phyloP scores from a whole-genome alignment of 2,329 filamentous ascomycete species.

The Penicillium sp. region DNA sequence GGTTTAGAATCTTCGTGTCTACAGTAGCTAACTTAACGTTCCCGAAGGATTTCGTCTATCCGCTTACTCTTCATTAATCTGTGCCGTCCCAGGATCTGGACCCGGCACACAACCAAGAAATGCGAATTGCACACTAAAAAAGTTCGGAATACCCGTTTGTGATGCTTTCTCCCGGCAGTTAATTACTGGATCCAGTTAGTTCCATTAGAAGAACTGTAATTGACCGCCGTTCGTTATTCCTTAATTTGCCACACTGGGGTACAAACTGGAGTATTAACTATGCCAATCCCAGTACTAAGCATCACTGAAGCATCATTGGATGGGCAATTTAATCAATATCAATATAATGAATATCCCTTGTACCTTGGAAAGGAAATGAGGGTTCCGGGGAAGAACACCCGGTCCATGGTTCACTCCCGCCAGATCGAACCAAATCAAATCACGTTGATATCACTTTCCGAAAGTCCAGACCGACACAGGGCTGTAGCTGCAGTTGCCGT shows the following conservation, averaged over 20 bases:
- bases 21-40: not conserved
- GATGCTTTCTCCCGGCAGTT: not conserved
- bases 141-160: not conserved
- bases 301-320: not conserved
- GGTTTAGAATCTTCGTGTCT: not conserved
- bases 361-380: not conserved
- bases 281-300: not conserved
- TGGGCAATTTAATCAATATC: too few species aligned
- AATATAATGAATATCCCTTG: not conserved
- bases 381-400: slow-evolving; percentile 12
- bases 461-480: slow-evolving; percentile 1
- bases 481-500: slow-evolving; percentile 1
- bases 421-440: not conserved
- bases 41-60: not conserved
- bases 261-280: not conserved
- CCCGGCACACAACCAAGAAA: slow-evolving; percentile 1
- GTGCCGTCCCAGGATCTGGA: slow-evolving; percentile 6
- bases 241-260: slow-evolving; percentile 1
- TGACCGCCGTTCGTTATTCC: not conserved
- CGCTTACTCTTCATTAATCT: not conserved
- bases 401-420: slow-evolving; percentile 27
- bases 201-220: not conserved
- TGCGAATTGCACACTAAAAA: not conserved
- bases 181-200: not conserved
- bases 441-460: slow-evolving; percentile 7